phyloP scores from a whole-genome alignment of 202 grass and related monocot species.

The Hordeum pubiflorum region DNA sequence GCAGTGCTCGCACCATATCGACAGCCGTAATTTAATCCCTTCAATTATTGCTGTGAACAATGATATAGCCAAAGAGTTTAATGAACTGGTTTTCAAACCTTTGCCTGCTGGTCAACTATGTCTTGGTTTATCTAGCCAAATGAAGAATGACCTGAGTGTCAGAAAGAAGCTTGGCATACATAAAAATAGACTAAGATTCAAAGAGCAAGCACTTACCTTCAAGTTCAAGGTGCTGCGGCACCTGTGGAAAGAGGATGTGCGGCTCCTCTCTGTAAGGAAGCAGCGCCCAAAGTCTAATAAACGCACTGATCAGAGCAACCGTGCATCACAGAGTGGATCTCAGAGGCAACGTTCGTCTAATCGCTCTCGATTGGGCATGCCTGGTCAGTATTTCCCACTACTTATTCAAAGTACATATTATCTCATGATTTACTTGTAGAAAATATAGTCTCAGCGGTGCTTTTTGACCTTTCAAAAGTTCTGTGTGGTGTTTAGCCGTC shows the following conservation, averaged over 20 bases:
- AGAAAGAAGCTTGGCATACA: slow-evolving; percentile 44
- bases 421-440: neutral
- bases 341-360: slow-evolving; percentile 56
- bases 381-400: slow-evolving; percentile 43
- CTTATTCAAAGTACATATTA: neutral
- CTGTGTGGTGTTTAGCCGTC: neutral
- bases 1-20: slow-evolving; percentile 7
- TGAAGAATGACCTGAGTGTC: slow-evolving; percentile 40
- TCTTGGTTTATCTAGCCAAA: slow-evolving; percentile 36
- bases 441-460: neutral
- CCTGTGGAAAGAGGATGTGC: slow-evolving; percentile 85
- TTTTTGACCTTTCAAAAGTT: neutral
- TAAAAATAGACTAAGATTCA: slow-evolving; percentile 53
- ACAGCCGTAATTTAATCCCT: slow-evolving; percentile 38
- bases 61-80: slow-evolving; percentile 31
- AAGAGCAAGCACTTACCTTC: slow-evolving; percentile 66
- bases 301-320: slow-evolving; percentile 47
- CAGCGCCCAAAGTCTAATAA: slow-evolving; percentile 59
- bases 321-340: slow-evolving; percentile 39
- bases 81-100: slow-evolving; percentile 32
- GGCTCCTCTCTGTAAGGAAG: slow-evolving; percentile 50
- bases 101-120: slow-evolving; percentile 27
- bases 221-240: slow-evolving; percentile 72
- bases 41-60: slow-evolving; percentile 40
- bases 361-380: slow-evolving; percentile 41